Evolutionary conservation across 2,329 filamentous ascomycete genomes (phyloP), one percentile per base, ranked within the genome.

Genomic region (Alternaria postmessia): DNA sequence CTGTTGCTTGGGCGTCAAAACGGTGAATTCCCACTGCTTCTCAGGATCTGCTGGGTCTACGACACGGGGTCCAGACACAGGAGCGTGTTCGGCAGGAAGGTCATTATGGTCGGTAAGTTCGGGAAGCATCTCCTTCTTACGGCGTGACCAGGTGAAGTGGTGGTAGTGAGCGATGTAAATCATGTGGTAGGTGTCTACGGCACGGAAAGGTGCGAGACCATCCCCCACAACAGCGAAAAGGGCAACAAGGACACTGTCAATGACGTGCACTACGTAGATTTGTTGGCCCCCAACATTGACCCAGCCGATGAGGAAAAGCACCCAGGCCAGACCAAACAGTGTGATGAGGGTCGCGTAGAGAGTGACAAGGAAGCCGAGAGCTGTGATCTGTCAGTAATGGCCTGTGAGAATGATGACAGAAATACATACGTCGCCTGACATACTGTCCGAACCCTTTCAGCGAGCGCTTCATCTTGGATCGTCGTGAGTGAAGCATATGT

Each of bases 271-370:
- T 2, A 84, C 80, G 16, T 82, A 94, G 4, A 87, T 80, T 74
- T 94, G 90, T 68, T 85, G 83, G 30, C 87, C 86, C 20, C 91
- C 91, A 20, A 94, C 89, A 64, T 93, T 93, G 73, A 95, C 92
- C 92, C 92, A 96, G 48, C 87, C 91, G 74, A 96, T 96, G 55
- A 96, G 82, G 79, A 94, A 95, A n/a, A 96, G 85, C 1, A 96
- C 92, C 93, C 92, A 96, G 0, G 91, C 91, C 12, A 94, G 83
- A 71, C 92, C 92, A 69, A 96, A 96, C 0, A 94, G 82, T 0
- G 92, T 95, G 68, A 96, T 94, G 20, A 94, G 83, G 1, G 86
- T 89, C 8, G 92, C 92, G 76, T 96, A 96, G 4, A 96, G 80
- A 0, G 92, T 95, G 59, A 96, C 91, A 55, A 94, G 85, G 73